Conservation (phyloP, 1,284 basidiomycete genomes). For the Ceratobasidium theobromae region DNA sequence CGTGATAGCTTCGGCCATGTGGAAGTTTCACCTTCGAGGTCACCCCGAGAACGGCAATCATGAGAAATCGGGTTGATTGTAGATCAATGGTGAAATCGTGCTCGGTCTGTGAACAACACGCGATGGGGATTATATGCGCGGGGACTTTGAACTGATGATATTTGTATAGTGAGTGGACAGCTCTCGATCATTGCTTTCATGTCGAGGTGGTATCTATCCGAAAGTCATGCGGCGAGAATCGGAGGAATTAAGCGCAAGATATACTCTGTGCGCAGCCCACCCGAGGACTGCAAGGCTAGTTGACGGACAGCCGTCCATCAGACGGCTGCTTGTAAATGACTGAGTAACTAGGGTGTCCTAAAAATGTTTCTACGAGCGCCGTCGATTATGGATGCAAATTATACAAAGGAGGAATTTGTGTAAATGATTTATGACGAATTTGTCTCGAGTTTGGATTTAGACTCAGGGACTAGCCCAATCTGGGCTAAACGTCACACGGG, state of each 20-base stretch:
- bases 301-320: neutral
- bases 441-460: neutral
- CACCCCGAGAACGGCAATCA: neutral
- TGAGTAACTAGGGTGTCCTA: neutral
- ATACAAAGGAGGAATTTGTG: too few relatives aligned
- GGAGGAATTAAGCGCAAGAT: neutral
- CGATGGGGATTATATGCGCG: too few relatives aligned
- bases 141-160: neutral
- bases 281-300: slow-evolving; percentile 16
- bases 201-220: neutral
- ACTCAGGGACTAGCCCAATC: neutral
- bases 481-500: slow-evolving; percentile 14
- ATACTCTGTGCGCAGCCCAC: neutral
- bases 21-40: neutral
- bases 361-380: too few relatives aligned
- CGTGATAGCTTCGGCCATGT: neutral
- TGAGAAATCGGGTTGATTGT: neutral
- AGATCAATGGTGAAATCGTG: neutral
- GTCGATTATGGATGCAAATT: too few relatives aligned
- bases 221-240: slow-evolving; percentile 19
- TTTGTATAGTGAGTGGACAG: neutral
- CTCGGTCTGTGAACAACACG: too few relatives aligned
- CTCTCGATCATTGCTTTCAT: neutral
- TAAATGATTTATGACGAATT: neutral
- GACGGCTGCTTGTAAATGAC: neutral